Base-by-base conservation (phyloP, 371 early-diverging fungal genomes). In the Coemansia linderi region DNA sequence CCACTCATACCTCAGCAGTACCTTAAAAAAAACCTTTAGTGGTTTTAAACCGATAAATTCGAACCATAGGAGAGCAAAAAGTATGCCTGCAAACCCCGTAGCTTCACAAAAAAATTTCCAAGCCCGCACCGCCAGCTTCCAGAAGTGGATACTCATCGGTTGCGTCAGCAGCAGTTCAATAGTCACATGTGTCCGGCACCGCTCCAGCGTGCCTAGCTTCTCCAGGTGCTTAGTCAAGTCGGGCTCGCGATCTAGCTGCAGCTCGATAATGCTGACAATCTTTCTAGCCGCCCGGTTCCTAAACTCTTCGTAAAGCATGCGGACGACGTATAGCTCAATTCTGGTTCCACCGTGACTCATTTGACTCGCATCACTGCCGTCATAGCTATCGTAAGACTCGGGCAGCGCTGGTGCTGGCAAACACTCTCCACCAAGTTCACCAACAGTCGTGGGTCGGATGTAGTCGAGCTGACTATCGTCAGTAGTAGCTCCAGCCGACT, bases 91-190 rank as follows among this genome's bases (percentile, higher is more conserved):
- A n/a, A n/a, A n/a, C n/a, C n/a, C n/a, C n/a, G n/a, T n/a, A n/a
- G n/a, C n/a, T n/a, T n/a, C n/a, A n/a, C n/a, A n/a, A n/a, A n/a
- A n/a, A n/a, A n/a, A n/a, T n/a, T n/a, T n/a, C 61, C 13, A 33
- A 10, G 24, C 13, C 63, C 39, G 6, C 56, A 56, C 73, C n/a
- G n/a, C n/a, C n/a, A n/a, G n/a, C 76, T 57, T 66, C 44, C 22
- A n/a, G n/a, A n/a, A 58, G 36, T 48, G 56, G 63, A 38, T 59
- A 66, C 50, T 82, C 81, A 62, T 89, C 88, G 5, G 84, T 65
- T 12, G 87, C 81, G 36, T 92, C 89, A 96, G 92, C 17, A 97
- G 87, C 38, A 90, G 83, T 79, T 96, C 98, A 52, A 96, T 93
- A 31, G 96, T 90, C 4, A 91, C 87, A 48, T 89, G 92, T 36